Evolutionary conservation across 2,329 filamentous ascomycete species (phyloP).

Genomic region (Cercospora nicotianae): DNA sequence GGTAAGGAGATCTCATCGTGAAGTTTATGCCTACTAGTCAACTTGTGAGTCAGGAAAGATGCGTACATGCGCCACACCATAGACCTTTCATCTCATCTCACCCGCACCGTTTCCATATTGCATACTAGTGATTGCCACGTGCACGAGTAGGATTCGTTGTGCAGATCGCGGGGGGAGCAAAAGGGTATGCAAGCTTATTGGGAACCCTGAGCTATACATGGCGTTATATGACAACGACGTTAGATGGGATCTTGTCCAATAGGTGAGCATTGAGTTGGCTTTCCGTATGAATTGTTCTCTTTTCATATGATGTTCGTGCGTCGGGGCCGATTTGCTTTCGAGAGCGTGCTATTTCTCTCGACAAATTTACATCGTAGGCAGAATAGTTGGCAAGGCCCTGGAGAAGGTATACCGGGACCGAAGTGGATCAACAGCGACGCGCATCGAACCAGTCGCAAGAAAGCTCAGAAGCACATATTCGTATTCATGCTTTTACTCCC

Average conservation of each 20-base stretch:
- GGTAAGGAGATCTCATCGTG: background rate
- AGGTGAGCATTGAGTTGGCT: background rate
- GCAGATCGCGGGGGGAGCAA: background rate
- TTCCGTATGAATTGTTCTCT: background rate
- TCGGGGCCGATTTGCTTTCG: background rate
- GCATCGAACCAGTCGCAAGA: too few species aligned
- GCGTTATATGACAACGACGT: background rate
- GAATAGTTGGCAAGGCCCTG: too few species aligned
- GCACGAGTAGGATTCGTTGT: background rate
- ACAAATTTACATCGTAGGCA: too few species aligned
- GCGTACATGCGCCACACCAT: background rate
- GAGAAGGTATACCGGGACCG: too few species aligned
- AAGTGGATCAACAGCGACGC: too few species aligned
- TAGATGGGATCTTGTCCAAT: background rate
- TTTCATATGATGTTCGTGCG: background rate
- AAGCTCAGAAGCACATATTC: too few species aligned
- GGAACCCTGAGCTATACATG: background rate
- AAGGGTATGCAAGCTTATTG: background rate
- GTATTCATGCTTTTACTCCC: too few species aligned
- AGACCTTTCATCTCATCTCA: background rate
- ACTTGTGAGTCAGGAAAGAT: too few species aligned
- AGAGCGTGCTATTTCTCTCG: background rate
- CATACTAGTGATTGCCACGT: too few species aligned
- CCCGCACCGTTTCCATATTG: background rate
- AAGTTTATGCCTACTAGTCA: too few species aligned